Evolutionary conservation across 2,329 filamentous ascomycete genomes (phyloP).

Genomic region (Alternaria sp.): DNA sequence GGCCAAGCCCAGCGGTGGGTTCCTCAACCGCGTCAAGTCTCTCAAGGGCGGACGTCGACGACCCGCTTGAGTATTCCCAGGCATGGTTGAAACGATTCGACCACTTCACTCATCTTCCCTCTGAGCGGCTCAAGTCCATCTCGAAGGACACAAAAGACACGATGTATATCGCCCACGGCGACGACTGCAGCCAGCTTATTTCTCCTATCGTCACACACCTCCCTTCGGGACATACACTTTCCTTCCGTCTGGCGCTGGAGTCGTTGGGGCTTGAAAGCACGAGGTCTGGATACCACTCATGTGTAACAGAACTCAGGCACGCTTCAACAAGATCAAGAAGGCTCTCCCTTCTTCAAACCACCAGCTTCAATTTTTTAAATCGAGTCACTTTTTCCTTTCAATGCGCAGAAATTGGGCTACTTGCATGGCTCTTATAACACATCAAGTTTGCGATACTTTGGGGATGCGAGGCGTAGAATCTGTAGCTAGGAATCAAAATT

Average conservation of each 20-base stretch:
- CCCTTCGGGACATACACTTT: conserved; percentile 14
- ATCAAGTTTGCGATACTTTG: background rate
- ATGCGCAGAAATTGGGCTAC: conserved; percentile 2
- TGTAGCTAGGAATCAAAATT: conserved; percentile 10
- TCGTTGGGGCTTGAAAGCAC: conserved; percentile 18
- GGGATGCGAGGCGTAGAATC: background rate
- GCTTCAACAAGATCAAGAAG: conserved; percentile 5
- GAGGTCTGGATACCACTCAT: conserved; percentile 35
- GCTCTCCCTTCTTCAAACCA: background rate
- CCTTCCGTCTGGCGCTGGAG: conserved; percentile 23
- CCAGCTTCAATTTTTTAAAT: background rate
- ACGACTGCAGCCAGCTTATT: conserved; percentile 6
- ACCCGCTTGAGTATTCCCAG: conserved; percentile 30
- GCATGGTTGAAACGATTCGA: background rate
- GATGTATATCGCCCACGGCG: background rate
- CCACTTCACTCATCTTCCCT: background rate
- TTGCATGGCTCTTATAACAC: conserved; percentile 6
- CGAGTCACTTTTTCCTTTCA: conserved; percentile 5
- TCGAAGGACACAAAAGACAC: background rate
- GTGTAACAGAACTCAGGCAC: conserved; percentile 22
- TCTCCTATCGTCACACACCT: conserved; percentile 26
- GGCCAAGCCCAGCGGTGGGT: conserved; percentile 38
- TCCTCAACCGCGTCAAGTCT: conserved; percentile 48
- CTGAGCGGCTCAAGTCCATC: background rate
- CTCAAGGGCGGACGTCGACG: conserved; percentile 47